Evolutionary conservation across 148 eudicot genomes (phyloP).

Genomic region (Amaranthus cruentus): DNA sequence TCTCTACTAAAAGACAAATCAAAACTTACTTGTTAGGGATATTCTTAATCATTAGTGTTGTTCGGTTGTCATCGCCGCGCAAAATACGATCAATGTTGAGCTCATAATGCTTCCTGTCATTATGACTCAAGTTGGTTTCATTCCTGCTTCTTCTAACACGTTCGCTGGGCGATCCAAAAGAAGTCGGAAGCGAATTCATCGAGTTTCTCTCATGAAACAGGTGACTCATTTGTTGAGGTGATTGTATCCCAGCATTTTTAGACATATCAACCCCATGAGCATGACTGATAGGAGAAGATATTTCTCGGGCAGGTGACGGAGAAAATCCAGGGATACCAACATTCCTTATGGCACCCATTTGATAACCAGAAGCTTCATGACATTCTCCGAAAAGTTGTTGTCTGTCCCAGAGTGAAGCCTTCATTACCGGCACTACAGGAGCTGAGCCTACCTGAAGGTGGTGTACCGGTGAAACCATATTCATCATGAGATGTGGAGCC

Average conservation of each 20-base stretch:
- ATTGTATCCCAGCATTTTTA: slow-evolving; percentile 33
- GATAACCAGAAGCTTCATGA: slow-evolving; percentile 37
- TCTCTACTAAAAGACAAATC: slow-evolving; percentile 1
- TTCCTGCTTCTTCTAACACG: slow-evolving; percentile 54
- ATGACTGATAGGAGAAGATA: slow-evolving; percentile 36
- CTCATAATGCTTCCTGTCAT: slow-evolving; percentile 68
- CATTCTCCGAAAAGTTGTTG: slow-evolving; percentile 37
- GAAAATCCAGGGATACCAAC: slow-evolving; percentile 35
- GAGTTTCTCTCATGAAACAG: slow-evolving; percentile 33
- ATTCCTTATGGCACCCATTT: slow-evolving; percentile 34
- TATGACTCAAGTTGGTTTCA: slow-evolving; percentile 41
- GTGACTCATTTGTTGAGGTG: slow-evolving; percentile 43
- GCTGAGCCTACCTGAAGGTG: slow-evolving; percentile 50
- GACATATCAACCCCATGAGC: slow-evolving; percentile 34
- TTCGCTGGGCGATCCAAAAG: slow-evolving; percentile 51
- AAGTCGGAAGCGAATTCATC: slow-evolving; percentile 35
- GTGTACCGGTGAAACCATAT: slow-evolving; percentile 33
- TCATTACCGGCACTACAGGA: slow-evolving; percentile 40
- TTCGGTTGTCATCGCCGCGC: slow-evolving; percentile 57
- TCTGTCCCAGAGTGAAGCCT: slow-evolving; percentile 38
- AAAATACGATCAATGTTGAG: slow-evolving; percentile 66
- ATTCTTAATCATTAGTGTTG: slow-evolving; percentile 74
- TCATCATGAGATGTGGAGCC: slow-evolving; percentile 39
- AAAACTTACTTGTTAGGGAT: slow-evolving; percentile 72
- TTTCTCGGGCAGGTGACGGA: slow-evolving; percentile 39